Evolutionary conservation across 257 asterid genomes (phyloP), one percentile per base, ranked within the genome.

Genomic region (Primulina eburnea): DNA sequence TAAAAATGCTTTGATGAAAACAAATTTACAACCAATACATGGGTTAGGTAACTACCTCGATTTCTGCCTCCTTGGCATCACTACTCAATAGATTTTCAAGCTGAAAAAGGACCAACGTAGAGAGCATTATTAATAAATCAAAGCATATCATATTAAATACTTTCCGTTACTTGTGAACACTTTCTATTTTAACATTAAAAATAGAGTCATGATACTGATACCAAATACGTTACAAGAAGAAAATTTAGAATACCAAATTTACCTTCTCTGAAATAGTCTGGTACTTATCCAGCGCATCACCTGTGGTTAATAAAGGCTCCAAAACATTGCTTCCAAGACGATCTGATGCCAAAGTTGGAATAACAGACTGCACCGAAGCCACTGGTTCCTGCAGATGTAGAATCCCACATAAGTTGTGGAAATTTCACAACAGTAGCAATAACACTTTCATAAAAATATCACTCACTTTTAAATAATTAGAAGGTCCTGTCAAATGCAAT

Each of bases 241-340:
- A 47, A 18, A 70, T 53, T 56, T 71, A 11, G 37, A 4, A 40
- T 57, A 65, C 21, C 50, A 56, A 50, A 71, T 43, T 28, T 32
- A 93, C 99, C 97, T 94, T 94, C 86, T 94, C 99, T 16, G 97
- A 87, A 62, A 94, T 81, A 64, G 77, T 69, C 82, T 88, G 96
- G 83, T 91, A 94, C 82, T 89, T 86, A 37, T 89, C 97, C 85
- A 94, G 78, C 29, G 96, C 96, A 71, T 94, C 97, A 62, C 97
- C 90, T 26, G 98, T 91, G 69, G 93, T 82, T 65, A 91, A 73
- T 75, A 82, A 76, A 30, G 89, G 89, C 78, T 94, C 97, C 21
- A 85, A 67, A 29, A 77, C 74, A 71, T 66, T 81, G 76, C 75
- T 86, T 70, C 86, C 96, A 50, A 81, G 71, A 14, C 86, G 87